phyloP scores from a whole-genome alignment of 139 green algal genomes.

The Volvox reticuliferus region DNA sequence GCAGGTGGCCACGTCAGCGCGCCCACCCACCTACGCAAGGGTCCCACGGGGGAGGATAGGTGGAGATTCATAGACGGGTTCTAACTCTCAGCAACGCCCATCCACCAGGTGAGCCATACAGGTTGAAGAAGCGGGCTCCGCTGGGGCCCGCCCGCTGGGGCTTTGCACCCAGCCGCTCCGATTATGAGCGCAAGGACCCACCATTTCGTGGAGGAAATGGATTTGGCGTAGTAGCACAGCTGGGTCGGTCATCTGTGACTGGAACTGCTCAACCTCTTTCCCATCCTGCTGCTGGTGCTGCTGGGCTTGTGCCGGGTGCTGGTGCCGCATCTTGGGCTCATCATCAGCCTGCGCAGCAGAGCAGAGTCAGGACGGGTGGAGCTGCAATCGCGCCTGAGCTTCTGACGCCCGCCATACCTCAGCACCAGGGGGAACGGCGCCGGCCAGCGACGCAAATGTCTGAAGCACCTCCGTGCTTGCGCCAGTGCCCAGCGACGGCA shows the following conservation, averaged over 20 bases:
- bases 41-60: background rate
- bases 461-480: background rate
- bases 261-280: background rate
- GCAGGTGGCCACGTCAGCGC: conserved; percentile 10
- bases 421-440: background rate
- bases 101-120: no score
- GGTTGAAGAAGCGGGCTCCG: no score
- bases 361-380: background rate
- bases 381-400: background rate
- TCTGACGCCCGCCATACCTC: background rate
- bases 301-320: background rate
- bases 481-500: background rate
- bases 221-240: background rate
- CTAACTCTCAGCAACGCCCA: no score
- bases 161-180: no score
- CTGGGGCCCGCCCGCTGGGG: no score
- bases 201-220: background rate
- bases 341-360: no score
- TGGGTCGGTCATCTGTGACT: background rate
- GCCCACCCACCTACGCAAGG: conserved; percentile 2
- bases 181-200: background rate
- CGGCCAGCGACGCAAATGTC: no score
- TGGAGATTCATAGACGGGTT: no score
- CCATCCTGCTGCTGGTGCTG: background rate
- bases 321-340: background rate